phyloP scores from a whole-genome alignment of 2,329 filamentous ascomycete species.

The Cercospora citrullina region DNA sequence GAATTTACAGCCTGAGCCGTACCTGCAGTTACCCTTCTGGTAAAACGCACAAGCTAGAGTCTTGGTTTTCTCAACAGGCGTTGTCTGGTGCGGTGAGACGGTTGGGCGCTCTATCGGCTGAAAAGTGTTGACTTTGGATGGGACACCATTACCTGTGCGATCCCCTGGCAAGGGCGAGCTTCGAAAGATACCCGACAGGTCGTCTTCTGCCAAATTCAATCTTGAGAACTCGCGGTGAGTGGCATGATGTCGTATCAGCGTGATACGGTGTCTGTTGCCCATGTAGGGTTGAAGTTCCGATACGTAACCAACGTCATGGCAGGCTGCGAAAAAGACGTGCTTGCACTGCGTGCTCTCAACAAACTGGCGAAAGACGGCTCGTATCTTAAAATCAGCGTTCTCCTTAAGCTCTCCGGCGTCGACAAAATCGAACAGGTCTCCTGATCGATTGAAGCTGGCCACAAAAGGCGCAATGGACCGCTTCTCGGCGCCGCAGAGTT shows the following conservation, averaged over 20 bases:
- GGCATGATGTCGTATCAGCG: conserved; percentile 54
- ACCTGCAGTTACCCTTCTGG: conserved; percentile 36
- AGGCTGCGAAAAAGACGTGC: conserved; percentile 64
- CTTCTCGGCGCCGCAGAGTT: conserved; percentile 56
- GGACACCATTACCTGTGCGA: not conserved
- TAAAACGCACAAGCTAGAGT: conserved; percentile 29
- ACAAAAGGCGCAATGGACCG: conserved; percentile 58
- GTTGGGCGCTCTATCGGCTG: not conserved
- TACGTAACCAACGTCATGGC: conserved; percentile 61
- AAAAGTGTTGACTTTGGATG: not conserved
- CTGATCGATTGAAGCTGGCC: conserved; percentile 56
- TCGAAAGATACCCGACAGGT: conserved; percentile 56
- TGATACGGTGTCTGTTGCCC: conserved; percentile 51
- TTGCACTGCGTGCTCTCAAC: conserved; percentile 62
- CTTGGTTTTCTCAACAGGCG: not conserved
- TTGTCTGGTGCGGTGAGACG: not conserved
- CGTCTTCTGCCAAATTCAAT: conserved; percentile 53
- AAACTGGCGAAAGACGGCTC: conserved; percentile 54
- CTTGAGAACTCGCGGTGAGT: conserved; percentile 57
- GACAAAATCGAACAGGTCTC: conserved; percentile 61
- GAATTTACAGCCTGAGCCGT: conserved; percentile 34
- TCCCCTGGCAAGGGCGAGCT: conserved; percentile 37
- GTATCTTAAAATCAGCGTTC: conserved; percentile 61
- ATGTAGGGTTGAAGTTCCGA: conserved; percentile 57
- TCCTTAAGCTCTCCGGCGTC: conserved; percentile 63